Evolutionary conservation across 1,284 basidiomycete genomes (phyloP).

Genomic region (Earliella scabrosa): DNA sequence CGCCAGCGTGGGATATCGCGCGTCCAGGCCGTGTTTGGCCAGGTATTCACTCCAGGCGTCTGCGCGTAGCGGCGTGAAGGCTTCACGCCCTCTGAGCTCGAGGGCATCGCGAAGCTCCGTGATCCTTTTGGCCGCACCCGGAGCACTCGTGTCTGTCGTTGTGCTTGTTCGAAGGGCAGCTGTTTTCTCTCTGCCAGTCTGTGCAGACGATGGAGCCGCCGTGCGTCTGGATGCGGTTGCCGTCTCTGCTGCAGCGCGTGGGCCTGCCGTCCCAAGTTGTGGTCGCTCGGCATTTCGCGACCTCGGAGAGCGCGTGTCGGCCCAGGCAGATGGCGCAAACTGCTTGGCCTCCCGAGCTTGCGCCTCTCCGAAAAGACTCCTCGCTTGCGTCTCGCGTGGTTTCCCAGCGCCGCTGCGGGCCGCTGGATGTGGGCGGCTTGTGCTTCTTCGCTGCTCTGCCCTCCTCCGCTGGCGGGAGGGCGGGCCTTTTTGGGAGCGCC

Average conservation of each 20-base stretch:
- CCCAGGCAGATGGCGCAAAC: constrained; percentile 34
- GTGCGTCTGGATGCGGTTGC: constrained; percentile 11
- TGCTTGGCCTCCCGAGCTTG: too few relatives aligned
- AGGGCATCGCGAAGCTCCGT: constrained; percentile 32
- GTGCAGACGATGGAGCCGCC: constrained; percentile 19
- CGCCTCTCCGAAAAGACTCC: too few relatives aligned
- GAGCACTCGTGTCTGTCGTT: constrained; percentile 30
- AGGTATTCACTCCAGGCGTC: constrained; percentile 31
- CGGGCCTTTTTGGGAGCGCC: too few relatives aligned
- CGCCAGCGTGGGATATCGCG: constrained; percentile 20
- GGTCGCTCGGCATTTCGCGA: constrained; percentile 16
- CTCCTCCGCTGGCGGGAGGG: too few relatives aligned
- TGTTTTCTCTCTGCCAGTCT: constrained; percentile 23
- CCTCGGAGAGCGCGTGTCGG: constrained; percentile 16
- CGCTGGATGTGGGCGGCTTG: too few relatives aligned
- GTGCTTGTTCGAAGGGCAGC: constrained; percentile 15
- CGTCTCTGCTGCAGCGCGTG: constrained; percentile 5
- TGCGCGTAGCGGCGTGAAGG: constrained; percentile 23
- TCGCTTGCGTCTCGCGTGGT: too few relatives aligned
- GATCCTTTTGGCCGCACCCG: constrained; percentile 26
- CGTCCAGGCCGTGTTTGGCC: constrained; percentile 13
- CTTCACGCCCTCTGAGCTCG: constrained; percentile 23
- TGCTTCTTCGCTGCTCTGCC: too few relatives aligned
- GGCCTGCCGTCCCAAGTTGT: constrained; percentile 19
- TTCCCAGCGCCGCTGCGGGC: too few relatives aligned